Conservation (phyloP, 768 basidiomycete genomes). For the Cytidiella melzeri region DNA sequence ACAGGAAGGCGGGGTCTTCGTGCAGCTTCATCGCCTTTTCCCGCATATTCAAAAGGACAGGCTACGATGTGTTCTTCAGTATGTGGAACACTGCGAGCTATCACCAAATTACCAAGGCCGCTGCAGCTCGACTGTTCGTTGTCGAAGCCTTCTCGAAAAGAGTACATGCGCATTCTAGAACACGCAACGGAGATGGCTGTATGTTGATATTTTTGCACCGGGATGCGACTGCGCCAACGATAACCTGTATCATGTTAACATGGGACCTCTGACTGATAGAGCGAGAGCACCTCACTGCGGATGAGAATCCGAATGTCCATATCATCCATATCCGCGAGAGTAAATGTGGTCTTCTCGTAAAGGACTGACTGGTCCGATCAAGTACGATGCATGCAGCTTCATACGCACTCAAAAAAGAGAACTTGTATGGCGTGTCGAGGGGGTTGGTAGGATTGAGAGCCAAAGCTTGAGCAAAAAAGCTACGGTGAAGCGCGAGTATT, state of each 20-base stretch:
- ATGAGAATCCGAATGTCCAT: slow-evolving; percentile 52
- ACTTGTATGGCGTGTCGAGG: slow-evolving; percentile 39
- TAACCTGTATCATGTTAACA: slow-evolving; percentile 30
- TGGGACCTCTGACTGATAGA: not conserved
- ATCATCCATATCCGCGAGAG: slow-evolving; percentile 50
- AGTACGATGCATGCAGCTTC: slow-evolving; percentile 44
- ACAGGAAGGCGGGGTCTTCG: slow-evolving; percentile 19
- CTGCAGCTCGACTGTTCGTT: slow-evolving; percentile 43
- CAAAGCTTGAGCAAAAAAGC: slow-evolving; percentile 53
- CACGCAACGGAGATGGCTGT: slow-evolving; percentile 38
- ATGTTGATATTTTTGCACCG: slow-evolving; percentile 37
- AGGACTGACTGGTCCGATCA: slow-evolving; percentile 35
- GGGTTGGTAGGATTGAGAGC: slow-evolving; percentile 42
- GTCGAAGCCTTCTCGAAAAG: slow-evolving; percentile 40
- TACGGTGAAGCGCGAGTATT: slow-evolving; percentile 49
- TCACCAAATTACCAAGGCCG: slow-evolving; percentile 34
- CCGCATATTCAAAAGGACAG: slow-evolving; percentile 39
- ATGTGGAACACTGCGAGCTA: not conserved
- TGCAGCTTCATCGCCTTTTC: slow-evolving; percentile 29
- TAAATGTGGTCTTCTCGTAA: slow-evolving; percentile 37
- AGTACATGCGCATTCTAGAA: slow-evolving; percentile 41
- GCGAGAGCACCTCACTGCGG: slow-evolving; percentile 35
- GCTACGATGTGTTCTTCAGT: slow-evolving; percentile 24
- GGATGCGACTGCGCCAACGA: slow-evolving; percentile 50
- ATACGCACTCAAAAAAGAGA: slow-evolving; percentile 49